A percentile compares a stretch with the other conserved stretches of the same genome.
Evolutionary conservation across 164 flowering plant genomes (phyloP).

Genomic region (Amborella trichopoda): DNA sequence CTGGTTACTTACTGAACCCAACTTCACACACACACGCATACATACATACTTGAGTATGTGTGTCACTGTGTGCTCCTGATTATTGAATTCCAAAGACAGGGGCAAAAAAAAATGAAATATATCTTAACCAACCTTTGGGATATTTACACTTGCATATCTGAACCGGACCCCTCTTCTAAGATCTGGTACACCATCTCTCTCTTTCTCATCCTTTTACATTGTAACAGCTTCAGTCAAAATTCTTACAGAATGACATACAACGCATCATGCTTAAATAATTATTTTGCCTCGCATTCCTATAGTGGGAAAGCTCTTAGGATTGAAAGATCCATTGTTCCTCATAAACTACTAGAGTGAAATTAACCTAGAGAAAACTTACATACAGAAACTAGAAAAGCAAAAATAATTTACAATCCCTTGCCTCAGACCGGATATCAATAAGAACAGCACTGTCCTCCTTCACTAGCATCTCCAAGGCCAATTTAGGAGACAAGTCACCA

Average conservation of each 20-base stretch:
- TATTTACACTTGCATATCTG: conserved; percentile 65
- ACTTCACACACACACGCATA: no score
- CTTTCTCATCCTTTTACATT: conserved; percentile 52
- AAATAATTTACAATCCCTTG: conserved; percentile 71
- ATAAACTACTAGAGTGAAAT: no score
- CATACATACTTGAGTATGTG: no score
- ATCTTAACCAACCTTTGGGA: conserved; percentile 59
- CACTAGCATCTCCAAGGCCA: conserved; percentile 47
- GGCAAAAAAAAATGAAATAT: neutral
- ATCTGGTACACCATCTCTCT: conserved; percentile 92
- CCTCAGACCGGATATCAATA: conserved; percentile 95
- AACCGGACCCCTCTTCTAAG: conserved; percentile 75
- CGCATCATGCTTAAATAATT: neutral
- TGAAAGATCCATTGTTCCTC: neutral
- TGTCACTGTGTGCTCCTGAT: no score
- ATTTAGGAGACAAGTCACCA: conserved; percentile 73
- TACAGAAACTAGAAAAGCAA: no score
- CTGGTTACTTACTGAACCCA: no score
- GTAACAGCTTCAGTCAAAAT: neutral
- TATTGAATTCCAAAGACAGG: no score
- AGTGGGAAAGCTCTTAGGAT: neutral
- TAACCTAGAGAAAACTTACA: no score
- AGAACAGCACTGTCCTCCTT: conserved; percentile 49
- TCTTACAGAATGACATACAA: neutral
- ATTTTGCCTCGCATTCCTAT: neutral